These are phyloP conservation scores for Exophiala sp. DNA, from an alignment of 2,329 filamentous ascomycete species.

Conservation along the genomic window DNA sequence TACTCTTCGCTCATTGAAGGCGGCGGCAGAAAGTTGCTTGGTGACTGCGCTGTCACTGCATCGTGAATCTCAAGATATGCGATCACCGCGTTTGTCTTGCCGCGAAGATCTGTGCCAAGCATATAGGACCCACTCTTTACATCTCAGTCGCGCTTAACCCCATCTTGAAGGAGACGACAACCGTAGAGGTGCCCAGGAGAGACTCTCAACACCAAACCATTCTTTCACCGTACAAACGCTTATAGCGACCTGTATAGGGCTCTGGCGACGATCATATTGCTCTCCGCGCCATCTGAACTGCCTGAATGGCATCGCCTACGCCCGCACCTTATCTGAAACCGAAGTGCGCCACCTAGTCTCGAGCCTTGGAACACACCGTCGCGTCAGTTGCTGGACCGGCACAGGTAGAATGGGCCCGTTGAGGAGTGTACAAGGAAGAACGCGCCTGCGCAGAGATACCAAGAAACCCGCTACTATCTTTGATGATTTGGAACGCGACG, in stretches of 20 bases:
- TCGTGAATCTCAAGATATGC: background rate
- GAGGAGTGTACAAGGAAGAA: conserved; percentile 23
- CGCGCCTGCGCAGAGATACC: conserved; percentile 31
- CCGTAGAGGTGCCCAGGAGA: background rate
- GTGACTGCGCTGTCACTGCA: conserved; percentile 9
- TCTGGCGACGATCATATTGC: background rate
- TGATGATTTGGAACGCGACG: conserved; percentile 31
- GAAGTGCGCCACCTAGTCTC: conserved; percentile 17
- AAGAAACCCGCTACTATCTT: conserved; percentile 31
- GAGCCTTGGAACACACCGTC: conserved; percentile 5
- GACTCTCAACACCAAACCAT: background rate
- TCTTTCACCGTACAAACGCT: background rate
- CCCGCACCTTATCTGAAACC: conserved; percentile 14
- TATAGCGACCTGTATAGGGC: background rate
- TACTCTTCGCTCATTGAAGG: conserved; percentile 25
- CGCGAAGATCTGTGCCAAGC: background rate
- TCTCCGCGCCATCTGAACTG: background rate
- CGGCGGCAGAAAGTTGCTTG: conserved; percentile 5
- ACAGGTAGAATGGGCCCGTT: conserved; percentile 24
- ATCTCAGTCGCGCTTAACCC: conserved; percentile 4
- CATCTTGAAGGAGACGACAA: conserved; percentile 12
- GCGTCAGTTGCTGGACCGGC: conserved; percentile 11
- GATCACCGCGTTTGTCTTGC: no score
- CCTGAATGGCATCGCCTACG: conserved; percentile 16
- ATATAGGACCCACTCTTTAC: background rate